These are phyloP conservation scores for Metarhizium anisopliae DNA, from an alignment of 2,329 filamentous ascomycete genomes.

Conservation along the genomic window DNA sequence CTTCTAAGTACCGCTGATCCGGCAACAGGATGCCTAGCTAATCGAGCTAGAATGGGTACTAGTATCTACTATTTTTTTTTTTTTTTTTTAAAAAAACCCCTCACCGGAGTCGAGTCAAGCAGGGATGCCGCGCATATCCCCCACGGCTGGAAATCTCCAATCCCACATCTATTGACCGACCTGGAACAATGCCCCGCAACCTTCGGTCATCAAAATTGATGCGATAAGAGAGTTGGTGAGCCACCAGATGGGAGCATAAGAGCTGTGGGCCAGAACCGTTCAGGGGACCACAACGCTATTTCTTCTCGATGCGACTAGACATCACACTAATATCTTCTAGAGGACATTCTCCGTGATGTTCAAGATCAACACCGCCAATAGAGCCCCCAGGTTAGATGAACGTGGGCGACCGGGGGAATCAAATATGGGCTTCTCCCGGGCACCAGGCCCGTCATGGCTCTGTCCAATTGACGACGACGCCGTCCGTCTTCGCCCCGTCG, in stretches of 20 bases:
- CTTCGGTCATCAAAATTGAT: not conserved
- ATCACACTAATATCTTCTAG: not conserved
- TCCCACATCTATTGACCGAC: not conserved
- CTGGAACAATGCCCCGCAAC: not conserved
- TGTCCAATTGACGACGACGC: too few species aligned
- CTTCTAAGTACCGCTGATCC: not conserved
- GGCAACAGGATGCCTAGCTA: not conserved
- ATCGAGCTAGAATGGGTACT: not conserved
- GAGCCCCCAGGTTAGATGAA: conserved; percentile 3
- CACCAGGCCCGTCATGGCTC: too few species aligned
- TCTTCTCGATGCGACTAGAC: not conserved
- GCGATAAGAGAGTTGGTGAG: too few species aligned
- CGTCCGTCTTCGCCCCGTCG: too few species aligned
- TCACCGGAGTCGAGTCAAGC: too few species aligned
- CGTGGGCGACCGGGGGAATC: not conserved
- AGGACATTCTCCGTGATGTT: not conserved
- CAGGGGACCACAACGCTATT: not conserved
- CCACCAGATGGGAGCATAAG: not conserved
- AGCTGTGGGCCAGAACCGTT: not conserved
- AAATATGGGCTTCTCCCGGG: not conserved
- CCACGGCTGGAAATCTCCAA: not conserved
- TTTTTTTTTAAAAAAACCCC: too few species aligned
- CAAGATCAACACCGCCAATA: not conserved
- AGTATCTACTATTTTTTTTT: not conserved
- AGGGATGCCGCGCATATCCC: too few species aligned